These are phyloP conservation scores for Claviceps humidiphila DNA, from an alignment of 2,329 filamentous ascomycete genomes.

Conservation along the genomic window DNA sequence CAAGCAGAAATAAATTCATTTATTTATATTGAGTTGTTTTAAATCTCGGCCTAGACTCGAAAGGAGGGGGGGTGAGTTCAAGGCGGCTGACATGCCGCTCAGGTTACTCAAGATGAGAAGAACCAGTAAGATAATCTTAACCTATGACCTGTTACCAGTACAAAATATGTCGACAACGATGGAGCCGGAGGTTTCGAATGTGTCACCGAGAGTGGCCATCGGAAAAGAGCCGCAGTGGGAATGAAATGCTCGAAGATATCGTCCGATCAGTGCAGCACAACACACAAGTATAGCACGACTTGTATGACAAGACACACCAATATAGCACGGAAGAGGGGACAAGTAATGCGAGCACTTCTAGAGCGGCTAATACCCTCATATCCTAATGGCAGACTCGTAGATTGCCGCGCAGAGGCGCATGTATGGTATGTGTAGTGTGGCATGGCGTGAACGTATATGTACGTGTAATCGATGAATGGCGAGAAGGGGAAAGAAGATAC, in stretches of 20 bases:
- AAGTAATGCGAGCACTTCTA: neutral
- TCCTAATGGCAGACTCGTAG: slow-evolving; percentile 2
- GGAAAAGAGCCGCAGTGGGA: neutral
- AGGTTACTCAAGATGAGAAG: neutral
- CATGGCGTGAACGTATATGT: neutral
- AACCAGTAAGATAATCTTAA: neutral
- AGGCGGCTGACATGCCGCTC: slow-evolving; percentile 4
- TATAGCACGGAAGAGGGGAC: neutral
- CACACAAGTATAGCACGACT: neutral
- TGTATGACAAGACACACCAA: neutral
- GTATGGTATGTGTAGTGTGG: neutral
- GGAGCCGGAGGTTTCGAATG: neutral
- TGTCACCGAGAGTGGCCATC: neutral
- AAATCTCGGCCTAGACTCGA: neutral
- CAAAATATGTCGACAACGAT: neutral
- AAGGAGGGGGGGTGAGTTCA: neutral
- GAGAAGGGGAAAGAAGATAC: neutral
- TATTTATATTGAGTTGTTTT: neutral
- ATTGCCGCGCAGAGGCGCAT: neutral
- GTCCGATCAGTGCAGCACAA: too few species aligned
- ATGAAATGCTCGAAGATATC: too few species aligned
- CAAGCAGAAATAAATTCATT: neutral
- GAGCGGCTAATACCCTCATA: neutral
- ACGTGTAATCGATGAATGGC: neutral
- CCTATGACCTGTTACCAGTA: too few species aligned